Evolutionary conservation across 805 yeast species (phyloP).

Genomic region (Wickerhamomyces canadensis): DNA sequence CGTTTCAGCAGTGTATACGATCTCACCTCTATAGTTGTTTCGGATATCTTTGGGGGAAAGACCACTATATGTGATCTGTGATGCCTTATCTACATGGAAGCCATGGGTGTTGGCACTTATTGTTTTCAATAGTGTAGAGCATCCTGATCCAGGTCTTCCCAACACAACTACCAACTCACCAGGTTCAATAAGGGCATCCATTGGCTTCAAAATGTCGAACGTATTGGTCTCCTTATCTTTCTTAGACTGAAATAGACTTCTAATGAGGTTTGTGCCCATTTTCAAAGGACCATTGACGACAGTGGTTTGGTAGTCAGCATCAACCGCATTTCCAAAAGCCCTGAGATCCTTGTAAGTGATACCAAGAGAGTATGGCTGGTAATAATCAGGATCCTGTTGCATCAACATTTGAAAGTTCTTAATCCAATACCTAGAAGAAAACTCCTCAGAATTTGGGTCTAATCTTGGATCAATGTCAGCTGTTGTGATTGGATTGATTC

Average conservation of each 20-base stretch:
- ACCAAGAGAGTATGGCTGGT: constrained; percentile 51
- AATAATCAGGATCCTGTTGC: constrained; percentile 54
- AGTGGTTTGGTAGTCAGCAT: constrained; percentile 63
- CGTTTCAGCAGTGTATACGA: constrained; percentile 59
- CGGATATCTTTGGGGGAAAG: constrained; percentile 39
- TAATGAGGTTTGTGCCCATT: constrained; percentile 11
- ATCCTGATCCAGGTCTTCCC: constrained; percentile 78
- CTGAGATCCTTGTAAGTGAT: constrained; percentile 52
- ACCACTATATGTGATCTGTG: constrained; percentile 46
- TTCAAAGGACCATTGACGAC: constrained; percentile 38
- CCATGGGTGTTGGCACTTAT: constrained; percentile 54
- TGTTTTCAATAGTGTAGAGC: constrained; percentile 55
- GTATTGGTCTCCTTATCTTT: constrained; percentile 21
- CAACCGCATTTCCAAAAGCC: constrained; percentile 55
- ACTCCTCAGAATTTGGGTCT: constrained; percentile 53
- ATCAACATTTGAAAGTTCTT: constrained; percentile 47
- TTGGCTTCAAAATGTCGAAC: constrained; percentile 43
- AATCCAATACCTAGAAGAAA: constrained; percentile 59
- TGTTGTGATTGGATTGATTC: constrained; percentile 30
- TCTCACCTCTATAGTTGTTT: constrained; percentile 53
- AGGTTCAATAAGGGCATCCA: constrained; percentile 53
- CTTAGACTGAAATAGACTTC: constrained; percentile 14
- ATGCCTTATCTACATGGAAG: constrained; percentile 38
- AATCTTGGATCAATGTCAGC: constrained; percentile 37
- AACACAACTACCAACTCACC: constrained; percentile 69